These are phyloP conservation scores for Cytospora schulzeri DNA, from an alignment of 2,329 filamentous ascomycete genomes.

Conservation along the genomic window DNA sequence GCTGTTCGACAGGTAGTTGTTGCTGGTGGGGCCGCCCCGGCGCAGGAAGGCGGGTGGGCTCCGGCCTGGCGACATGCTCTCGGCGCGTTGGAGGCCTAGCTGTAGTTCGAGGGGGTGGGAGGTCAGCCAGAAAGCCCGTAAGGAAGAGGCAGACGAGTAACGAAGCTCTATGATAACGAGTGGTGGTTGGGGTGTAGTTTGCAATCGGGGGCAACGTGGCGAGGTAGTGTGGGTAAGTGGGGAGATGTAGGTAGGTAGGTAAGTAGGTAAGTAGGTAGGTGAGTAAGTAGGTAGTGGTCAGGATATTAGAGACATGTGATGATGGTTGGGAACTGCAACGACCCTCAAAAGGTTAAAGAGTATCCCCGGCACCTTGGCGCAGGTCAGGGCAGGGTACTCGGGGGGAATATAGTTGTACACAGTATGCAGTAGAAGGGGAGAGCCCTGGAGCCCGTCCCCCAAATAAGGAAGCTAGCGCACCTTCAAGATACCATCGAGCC, in stretches of 20 bases:
- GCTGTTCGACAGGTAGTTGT: not conserved
- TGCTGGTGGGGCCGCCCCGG: not conserved
- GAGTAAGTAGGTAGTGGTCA: not conserved
- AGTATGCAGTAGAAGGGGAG: not conserved
- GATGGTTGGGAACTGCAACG: not conserved
- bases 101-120: not conserved
- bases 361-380: slow-evolving; percentile 2
- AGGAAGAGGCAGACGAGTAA: not conserved
- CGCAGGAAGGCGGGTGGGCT: slow-evolving; percentile 19
- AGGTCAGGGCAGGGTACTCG: not conserved
- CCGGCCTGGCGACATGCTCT: slow-evolving; percentile 25
- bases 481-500: slow-evolving; percentile 39
- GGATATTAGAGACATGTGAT: slow-evolving; percentile 15
- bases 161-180: not conserved
- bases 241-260: no score
- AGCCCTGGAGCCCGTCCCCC: not conserved
- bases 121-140: not conserved
- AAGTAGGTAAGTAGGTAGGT: no score
- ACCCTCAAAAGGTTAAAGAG: not conserved
- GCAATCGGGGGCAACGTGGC: not conserved
- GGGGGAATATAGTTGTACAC: not conserved
- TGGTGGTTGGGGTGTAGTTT: no score
- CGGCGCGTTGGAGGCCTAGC: slow-evolving; percentile 26
- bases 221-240: not conserved
- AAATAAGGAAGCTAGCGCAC: slow-evolving; percentile 31